phyloP scores from a whole-genome alignment of 148 eudicot species.

The Vaccinium macrocarpon region DNA sequence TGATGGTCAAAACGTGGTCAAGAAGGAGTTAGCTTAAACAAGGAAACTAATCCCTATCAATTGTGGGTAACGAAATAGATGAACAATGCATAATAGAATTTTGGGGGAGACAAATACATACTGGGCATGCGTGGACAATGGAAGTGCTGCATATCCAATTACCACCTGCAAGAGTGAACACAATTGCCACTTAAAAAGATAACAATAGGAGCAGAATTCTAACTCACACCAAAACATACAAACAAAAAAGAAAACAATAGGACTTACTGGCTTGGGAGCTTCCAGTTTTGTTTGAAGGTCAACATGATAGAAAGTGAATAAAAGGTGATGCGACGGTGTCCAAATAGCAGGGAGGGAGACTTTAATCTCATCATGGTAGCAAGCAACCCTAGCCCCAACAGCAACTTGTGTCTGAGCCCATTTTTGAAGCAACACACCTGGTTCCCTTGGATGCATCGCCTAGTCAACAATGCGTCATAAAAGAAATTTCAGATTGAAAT shows the following conservation, averaged over 20 bases:
- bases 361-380: slow-evolving; percentile 96
- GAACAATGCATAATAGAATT: neutral
- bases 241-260: neutral
- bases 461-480: slow-evolving; percentile 22
- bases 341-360: slow-evolving; percentile 88
- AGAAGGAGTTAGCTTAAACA: neutral
- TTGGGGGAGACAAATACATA: slow-evolving; percentile 29
- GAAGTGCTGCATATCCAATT: slow-evolving; percentile 86
- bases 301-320: slow-evolving; percentile 91
- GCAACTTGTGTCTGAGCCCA: slow-evolving; percentile 93
- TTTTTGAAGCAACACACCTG: slow-evolving; percentile 66
- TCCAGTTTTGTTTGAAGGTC: slow-evolving; percentile 98
- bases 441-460: slow-evolving; percentile 95
- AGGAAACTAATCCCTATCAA: neutral
- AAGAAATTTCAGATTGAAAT: neutral
- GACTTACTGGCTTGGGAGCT: slow-evolving; percentile 90
- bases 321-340: slow-evolving; percentile 89
- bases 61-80: neutral
- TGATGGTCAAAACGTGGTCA: neutral
- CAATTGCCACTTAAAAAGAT: slow-evolving; percentile 12
- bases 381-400: slow-evolving; percentile 88
- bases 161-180: slow-evolving; percentile 63
- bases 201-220: neutral
- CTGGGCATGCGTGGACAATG: slow-evolving; percentile 87
- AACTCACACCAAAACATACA: neutral